Evolutionary conservation across 1,284 basidiomycete genomes (phyloP).

Genomic region (Sporisorium reilianum): DNA sequence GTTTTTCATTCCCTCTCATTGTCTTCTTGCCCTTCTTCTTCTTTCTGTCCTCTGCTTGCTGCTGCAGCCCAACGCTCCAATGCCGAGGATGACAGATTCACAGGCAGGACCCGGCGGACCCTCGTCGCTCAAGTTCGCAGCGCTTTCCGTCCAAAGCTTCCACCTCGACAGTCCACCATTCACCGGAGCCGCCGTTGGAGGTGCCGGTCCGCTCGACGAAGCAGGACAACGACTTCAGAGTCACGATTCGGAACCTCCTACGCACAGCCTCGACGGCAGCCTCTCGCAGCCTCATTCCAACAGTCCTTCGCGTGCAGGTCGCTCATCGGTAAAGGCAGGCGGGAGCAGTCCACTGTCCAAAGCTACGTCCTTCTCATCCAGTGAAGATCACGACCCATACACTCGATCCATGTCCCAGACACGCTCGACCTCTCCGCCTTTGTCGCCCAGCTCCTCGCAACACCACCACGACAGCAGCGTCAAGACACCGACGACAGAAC

Average conservation of each 20-base stretch:
- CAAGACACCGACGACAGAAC: conserved; percentile 29
- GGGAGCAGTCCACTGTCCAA: conserved; percentile 31
- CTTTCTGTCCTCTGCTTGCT: not conserved
- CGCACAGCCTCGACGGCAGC: conserved; percentile 13
- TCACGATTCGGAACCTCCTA: conserved; percentile 30
- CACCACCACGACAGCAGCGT: conserved; percentile 26
- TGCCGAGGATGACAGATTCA: conserved; percentile 65
- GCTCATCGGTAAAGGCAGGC: conserved; percentile 13
- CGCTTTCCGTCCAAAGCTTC: conserved; percentile 66
- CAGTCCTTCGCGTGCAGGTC: conserved; percentile 13
- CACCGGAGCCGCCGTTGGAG: conserved; percentile 63
- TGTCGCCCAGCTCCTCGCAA: not conserved
- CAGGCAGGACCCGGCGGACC: conserved; percentile 57
- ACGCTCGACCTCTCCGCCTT: conserved; percentile 12
- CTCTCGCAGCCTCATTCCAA: conserved; percentile 14
- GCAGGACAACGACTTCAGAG: conserved; percentile 30
- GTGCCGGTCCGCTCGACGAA: conserved; percentile 53
- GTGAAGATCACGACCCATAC: conserved; percentile 37
- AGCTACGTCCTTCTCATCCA: conserved; percentile 4
- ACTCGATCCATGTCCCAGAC: conserved; percentile 40
- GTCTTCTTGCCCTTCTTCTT: not conserved
- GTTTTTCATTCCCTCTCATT: not conserved
- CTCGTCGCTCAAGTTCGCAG: conserved; percentile 63
- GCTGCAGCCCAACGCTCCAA: conserved; percentile 44
- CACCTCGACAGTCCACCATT: conserved; percentile 68